Evolutionary conservation across 2,329 filamentous ascomycete genomes (phyloP), one percentile per base, ranked within the genome.

Genomic region (Paecilomyces sp.): DNA sequence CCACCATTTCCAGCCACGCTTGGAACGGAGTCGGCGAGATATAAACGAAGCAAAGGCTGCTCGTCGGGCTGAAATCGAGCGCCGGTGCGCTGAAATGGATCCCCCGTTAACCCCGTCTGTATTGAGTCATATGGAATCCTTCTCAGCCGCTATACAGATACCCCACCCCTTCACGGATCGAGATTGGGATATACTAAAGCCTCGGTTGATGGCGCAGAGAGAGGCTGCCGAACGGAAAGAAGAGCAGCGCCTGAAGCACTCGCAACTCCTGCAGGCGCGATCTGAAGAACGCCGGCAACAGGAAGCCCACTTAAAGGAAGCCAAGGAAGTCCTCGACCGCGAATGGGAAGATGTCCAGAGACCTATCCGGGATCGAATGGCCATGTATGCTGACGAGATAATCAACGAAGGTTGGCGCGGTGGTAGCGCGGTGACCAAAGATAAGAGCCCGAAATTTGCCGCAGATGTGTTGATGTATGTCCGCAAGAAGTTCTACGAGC

Each of bases 321-420:
- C 76, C 22, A 82, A 85, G 67, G 85, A 88, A 63, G 79, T 83
- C 31, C 77, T 85, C 47, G 88, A 90, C 63, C 80, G 83, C 61
- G 83, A 88, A 65, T 92, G 88, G 85, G 87, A 92, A 66, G 84
- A 88, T 58, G 74, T 82, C 4, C 89, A 92, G 71, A 82, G 82
- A 28, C 86, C 88, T 1, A 76, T 91, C 28, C 85, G 88, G 54
- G 82, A 85, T 57, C 83, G 81, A 57, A 84, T 93, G 61, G 82
- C 83, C 63, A 76, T 79, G 52, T 87, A 87, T 72, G 89, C 89
- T 8, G 87, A 91, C 63, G 85, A 91, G 54, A 82, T 87, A 61
- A 89, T 92, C 64, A 79, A 79, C 28, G 79, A 85, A 60, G 79
- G 77, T 47, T 93, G 89, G 89, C 79, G 80, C 30, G 80, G 82